phyloP scores from a whole-genome alignment of 148 eudicot genomes.

The Nepenthes gracilis region DNA sequence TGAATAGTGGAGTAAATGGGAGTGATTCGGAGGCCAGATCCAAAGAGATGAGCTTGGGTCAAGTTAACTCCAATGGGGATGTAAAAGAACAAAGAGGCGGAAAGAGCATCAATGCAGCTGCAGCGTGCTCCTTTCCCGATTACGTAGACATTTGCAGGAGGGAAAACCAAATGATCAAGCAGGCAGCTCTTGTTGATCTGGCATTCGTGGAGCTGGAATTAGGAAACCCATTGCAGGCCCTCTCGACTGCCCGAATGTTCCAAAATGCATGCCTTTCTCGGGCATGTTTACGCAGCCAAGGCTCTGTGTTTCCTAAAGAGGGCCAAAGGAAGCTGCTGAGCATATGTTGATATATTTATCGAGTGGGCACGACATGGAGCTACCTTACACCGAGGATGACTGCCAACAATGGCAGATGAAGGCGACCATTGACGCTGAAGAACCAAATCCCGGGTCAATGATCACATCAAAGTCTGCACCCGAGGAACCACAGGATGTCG shows the following conservation, averaged over 20 bases:
- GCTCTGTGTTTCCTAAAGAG: conserved; percentile 77
- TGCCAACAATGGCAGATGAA: conserved; percentile 46
- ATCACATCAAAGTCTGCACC: conserved; percentile 13
- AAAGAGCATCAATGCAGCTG: conserved; percentile 19
- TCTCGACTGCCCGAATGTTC: conserved; percentile 59
- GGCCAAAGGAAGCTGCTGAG: conserved; percentile 76
- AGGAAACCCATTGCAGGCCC: conserved; percentile 62
- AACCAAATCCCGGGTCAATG: conserved; percentile 21
- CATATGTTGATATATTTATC: conserved; percentile 53
- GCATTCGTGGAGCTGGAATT: conserved; percentile 73
- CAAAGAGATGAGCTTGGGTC: conserved; percentile 31
- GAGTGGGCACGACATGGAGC: conserved; percentile 27
- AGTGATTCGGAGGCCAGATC: conserved; percentile 32
- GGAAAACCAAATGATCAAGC: conserved; percentile 62
- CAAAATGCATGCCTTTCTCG: conserved; percentile 48
- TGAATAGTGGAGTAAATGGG: conserved; percentile 16
- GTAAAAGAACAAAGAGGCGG: conserved; percentile 49
- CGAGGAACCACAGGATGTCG: conserved; percentile 24
- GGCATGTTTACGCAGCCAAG: conserved; percentile 74
- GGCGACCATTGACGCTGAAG: conserved; percentile 49
- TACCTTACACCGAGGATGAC: conserved; percentile 69
- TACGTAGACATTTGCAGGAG: conserved; percentile 47
- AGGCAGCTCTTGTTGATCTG: conserved; percentile 69
- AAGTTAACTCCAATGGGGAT: conserved; percentile 62
- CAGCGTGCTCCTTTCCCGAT: conserved; percentile 33